Evolutionary conservation across 2,329 filamentous ascomycete genomes (phyloP), one percentile per base, ranked within the genome.

Genomic region (Cadophora sp.): DNA sequence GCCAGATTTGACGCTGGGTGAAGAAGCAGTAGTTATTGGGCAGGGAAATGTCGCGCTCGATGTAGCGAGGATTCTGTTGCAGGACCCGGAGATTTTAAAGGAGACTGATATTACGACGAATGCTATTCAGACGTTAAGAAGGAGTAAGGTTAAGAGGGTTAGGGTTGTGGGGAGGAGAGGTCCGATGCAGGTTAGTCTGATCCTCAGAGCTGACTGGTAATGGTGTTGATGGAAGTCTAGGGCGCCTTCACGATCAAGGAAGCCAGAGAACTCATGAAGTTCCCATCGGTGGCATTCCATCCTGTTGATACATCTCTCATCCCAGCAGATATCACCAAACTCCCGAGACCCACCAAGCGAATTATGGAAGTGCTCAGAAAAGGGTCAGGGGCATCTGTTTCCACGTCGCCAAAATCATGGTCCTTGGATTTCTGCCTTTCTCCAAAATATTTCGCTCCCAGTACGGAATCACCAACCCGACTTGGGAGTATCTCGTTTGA

Each of bases 1-100:
- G n/a, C 92, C 94, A 0, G 87, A 93, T 75, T 84, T 98, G 30
- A 86, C 88, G 0, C 82, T 84, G 11, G 91, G 91, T 0, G 93
- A 97, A 60, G 90, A 94, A 68, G 96, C 93, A 1, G 88, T 97
- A 39, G 85, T 99, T 58, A 89, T 99, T 70, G 96, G 96, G 1
- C 95, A 99, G 76, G 96, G 96, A 18, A 99, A 99, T 79, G 96
- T 99, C 9, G 96, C 96, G 0, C 82, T 99, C 58, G 96, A 99
- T 78, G 92, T 99, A 18, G 94, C 95, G 1, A 87, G 96, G 30
- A 95, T 97, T 74, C 82, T 99, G 5, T 83, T 99, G 16, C 89
- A 91, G 62, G 87, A 92, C 68, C 82, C 96, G 0, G 88, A 95
- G 73, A 81, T 85, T 24, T 82, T 99, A 55, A 84, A 87, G 7